Conservation (phyloP, 1,284 basidiomycete genomes). For the Sphaerobolus stellatus region DNA sequence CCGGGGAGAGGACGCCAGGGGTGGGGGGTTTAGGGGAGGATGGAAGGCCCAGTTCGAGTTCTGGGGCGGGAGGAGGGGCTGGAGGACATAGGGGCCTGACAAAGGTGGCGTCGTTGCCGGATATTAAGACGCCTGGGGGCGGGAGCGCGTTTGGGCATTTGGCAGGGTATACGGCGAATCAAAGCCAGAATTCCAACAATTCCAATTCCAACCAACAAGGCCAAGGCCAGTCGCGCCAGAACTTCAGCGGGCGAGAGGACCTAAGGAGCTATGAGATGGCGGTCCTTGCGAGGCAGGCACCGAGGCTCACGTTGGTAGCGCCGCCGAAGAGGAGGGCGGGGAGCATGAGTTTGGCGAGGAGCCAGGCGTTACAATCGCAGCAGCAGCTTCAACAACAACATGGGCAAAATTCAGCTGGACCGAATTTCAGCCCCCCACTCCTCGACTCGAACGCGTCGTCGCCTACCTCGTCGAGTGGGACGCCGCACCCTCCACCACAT, state of each 20-base stretch:
- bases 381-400: background rate
- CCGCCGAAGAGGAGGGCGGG: conserved; percentile 28
- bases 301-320: conserved; percentile 37
- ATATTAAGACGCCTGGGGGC: conserved; percentile 58
- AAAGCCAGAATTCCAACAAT: too few relatives aligned
- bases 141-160: too few relatives aligned
- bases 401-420: background rate
- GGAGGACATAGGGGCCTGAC: conserved; percentile 21
- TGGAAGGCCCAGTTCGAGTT: conserved; percentile 15
- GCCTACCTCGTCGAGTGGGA: background rate
- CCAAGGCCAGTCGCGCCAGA: conserved; percentile 4
- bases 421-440: background rate
- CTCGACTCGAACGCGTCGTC: background rate
- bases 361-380: background rate
- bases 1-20: conserved; percentile 9
- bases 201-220: conserved; percentile 20
- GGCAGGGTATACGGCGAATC: too few relatives aligned
- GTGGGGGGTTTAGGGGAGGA: conserved; percentile 14
- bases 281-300: conserved; percentile 62
- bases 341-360: conserved; percentile 17
- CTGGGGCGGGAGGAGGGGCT: conserved; percentile 2
- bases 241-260: conserved; percentile 44
- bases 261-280: conserved; percentile 72
- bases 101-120: conserved; percentile 64
- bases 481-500: background rate